Conservation (phyloP, 2,329 filamentous ascomycete genomes). For the Xenoacremonium recifei region DNA sequence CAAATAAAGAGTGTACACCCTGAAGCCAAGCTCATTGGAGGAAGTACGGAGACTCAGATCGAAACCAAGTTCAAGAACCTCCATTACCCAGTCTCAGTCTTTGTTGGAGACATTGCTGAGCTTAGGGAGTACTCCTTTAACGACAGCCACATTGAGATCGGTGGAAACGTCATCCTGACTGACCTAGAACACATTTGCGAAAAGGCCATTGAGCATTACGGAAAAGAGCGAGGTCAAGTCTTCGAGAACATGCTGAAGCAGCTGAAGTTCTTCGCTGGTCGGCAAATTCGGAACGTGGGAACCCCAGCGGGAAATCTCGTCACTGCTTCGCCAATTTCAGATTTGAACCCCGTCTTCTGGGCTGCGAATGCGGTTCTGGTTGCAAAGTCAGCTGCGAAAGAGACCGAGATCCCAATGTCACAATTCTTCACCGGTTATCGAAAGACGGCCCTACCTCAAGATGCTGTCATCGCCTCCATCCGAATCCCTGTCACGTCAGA, state of each 20-base stretch:
- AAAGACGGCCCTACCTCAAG: conserved; percentile 73
- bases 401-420: conserved; percentile 85
- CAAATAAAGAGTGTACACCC: conserved; percentile 88
- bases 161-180: conserved; percentile 88
- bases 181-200: conserved; percentile 85
- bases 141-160: conserved; percentile 83
- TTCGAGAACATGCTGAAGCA: conserved; percentile 93
- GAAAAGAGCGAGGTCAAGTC: conserved; percentile 67
- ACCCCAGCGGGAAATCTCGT: conserved; percentile 93
- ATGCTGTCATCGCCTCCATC: conserved; percentile 83
- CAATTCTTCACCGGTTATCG: conserved; percentile 93
- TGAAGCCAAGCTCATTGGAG: conserved; percentile 89
- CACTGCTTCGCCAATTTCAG: conserved; percentile 93
- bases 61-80: conserved; percentile 98
- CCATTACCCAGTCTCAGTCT: conserved; percentile 86
- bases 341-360: conserved; percentile 91
- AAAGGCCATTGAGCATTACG: conserved; percentile 77
- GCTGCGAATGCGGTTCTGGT: conserved; percentile 80
- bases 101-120: conserved; percentile 89
- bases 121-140: conserved; percentile 77
- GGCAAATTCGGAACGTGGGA: conserved; percentile 96
- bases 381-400: conserved; percentile 71
- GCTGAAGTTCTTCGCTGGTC: conserved; percentile 88
- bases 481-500: conserved; percentile 75
- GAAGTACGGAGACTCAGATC: conserved; percentile 96